Evolutionary conservation across 2,329 filamentous ascomycete species (phyloP).

Genomic region (Camillea tinctor): DNA sequence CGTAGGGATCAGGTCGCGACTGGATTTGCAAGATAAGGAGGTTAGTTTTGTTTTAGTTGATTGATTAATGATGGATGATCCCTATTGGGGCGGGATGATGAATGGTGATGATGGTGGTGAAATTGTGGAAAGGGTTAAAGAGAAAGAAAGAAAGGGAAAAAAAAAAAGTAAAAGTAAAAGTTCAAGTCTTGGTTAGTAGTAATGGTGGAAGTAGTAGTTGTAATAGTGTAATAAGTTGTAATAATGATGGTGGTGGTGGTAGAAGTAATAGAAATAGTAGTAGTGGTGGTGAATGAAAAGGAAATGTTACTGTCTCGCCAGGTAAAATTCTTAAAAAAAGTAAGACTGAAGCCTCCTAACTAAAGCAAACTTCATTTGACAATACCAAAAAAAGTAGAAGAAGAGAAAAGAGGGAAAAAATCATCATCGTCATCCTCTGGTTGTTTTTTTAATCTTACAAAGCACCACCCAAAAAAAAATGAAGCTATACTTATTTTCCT

Average conservation of each 20-base stretch:
- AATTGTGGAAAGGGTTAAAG: background rate
- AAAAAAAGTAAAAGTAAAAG: conserved; percentile 7
- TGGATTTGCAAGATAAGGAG: conserved; percentile 8
- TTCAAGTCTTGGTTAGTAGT: too few relatives aligned
- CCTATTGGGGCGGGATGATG: too few relatives aligned
- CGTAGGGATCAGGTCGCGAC: conserved; percentile 45
- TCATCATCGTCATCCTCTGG: too few relatives aligned
- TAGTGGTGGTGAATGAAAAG: conserved; percentile 14
- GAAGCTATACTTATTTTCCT: background rate
- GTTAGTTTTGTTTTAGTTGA: too few relatives aligned
- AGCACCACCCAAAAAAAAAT: background rate
- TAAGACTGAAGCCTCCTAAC: background rate
- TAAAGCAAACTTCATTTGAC: background rate
- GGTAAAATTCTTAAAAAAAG: background rate
- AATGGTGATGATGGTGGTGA: background rate
- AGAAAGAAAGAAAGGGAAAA: background rate
- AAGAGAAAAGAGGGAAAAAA: too few relatives aligned
- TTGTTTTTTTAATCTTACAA: too few relatives aligned
- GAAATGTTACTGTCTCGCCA: conserved; percentile 7
- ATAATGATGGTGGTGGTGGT: background rate
- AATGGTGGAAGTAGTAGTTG: too few relatives aligned
- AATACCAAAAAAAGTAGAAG: too few relatives aligned
- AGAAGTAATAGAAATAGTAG: conserved; percentile 8
- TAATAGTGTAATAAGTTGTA: background rate
- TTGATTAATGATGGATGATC: conserved; percentile 9